A percentile compares a stretch with the other conserved stretches of the same genome.
Evolutionary conservation across 352 stramenopile species (phyloP).

Genomic region (Pythium folliculosum): DNA sequence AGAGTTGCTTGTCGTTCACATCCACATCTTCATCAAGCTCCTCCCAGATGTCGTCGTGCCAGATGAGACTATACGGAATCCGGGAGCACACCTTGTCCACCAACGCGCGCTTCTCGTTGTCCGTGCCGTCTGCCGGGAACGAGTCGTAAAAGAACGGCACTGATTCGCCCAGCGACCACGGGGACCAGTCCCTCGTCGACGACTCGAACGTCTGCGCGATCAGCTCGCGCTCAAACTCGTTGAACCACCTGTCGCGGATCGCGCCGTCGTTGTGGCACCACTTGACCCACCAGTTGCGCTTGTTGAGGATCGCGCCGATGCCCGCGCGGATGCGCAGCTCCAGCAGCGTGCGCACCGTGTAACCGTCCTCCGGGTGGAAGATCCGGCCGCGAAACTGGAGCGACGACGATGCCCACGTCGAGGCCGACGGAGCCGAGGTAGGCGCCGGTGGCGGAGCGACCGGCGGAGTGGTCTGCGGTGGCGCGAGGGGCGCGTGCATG

Average conservation of each 20-base stretch:
- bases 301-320: conserved; percentile 44
- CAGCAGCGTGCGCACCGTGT: conserved; percentile 32
- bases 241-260: conserved; percentile 38
- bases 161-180: conserved; percentile 14
- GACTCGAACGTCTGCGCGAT: conserved; percentile 30
- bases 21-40: neutral
- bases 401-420: conserved; percentile 1
- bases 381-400: conserved; percentile 27
- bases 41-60: conserved; percentile 29
- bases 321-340: conserved; percentile 37
- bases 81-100: conserved; percentile 2
- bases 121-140: neutral
- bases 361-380: conserved; percentile 18
- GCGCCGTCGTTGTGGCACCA: conserved; percentile 31
- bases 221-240: conserved; percentile 36
- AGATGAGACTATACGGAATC: conserved; percentile 28
- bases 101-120: conserved; percentile 21
- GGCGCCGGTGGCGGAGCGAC: neutral
- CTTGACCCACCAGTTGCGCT: conserved; percentile 47
- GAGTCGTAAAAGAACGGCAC: conserved; percentile 14
- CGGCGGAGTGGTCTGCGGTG: neutral
- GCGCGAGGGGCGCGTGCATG: neutral
- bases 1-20: neutral
- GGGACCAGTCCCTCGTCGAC: conserved; percentile 22
- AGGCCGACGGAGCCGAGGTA: neutral